Evolutionary conservation across 2,329 filamentous ascomycete genomes (phyloP), one percentile per base, ranked within the genome.

Genomic region (Stagonosporopsis cucurbitacearum): DNA sequence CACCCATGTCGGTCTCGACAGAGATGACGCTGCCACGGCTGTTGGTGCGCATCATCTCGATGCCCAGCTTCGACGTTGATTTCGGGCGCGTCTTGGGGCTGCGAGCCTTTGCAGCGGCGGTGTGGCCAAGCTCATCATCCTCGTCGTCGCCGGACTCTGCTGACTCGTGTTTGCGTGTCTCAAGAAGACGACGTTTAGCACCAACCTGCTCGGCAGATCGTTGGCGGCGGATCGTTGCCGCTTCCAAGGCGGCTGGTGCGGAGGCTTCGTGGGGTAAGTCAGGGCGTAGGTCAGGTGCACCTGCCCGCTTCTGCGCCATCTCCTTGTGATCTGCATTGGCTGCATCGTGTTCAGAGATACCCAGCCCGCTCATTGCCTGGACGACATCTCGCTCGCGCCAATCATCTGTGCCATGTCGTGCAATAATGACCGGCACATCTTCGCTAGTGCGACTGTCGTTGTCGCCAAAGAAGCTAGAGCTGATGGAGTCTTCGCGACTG

Each of bases 11-110:
- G 0, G 46, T 50, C 40, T 82, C 80, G 25, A 79, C 72, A 7
- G 79, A 81, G 41, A 82, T 77, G 36, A 82, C 85, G 69, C 93
- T 96, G 44, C 96, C 94, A 66, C 94, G 89, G 70, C 92, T 96
- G 74, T 96, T 96, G 19, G 94, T 96, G 43, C 94, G 87, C 91
- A 97, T 94, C 94, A 98, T 97, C 75, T 98, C 94, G 45, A 92
- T 95, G 1, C 92, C 92, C 2, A 98, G 84, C 75, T 96, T 97
- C 0, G 92, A 96, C 50, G 75, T 75, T 2, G 78, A 76, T 48
- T 79, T 79, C 13, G 76, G 70, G n/a, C 76, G 70, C 15, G 76
- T 69, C 56, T 75, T 77, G 80, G 66, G 82, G 74, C 75, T 89
- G 76, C 78, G 80, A 12, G 39, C n/a, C 40, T 44, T 48, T 1